phyloP scores from a whole-genome alignment of 2,329 filamentous ascomycete species.

The Talaromyces sp. region DNA sequence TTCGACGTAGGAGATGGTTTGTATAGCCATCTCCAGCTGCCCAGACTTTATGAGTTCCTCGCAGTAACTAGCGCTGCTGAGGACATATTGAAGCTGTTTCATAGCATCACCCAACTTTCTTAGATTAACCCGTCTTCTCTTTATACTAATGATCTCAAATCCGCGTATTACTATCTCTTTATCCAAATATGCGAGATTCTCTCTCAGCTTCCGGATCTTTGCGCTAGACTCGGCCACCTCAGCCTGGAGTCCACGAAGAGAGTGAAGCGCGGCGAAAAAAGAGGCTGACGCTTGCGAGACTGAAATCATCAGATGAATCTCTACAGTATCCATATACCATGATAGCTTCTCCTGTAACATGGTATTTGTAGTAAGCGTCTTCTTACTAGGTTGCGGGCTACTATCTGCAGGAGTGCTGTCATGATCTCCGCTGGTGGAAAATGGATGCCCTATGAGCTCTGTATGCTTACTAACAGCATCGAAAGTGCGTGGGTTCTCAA shows the following conservation, averaged over 20 bases:
- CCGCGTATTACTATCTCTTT: constrained; percentile 81
- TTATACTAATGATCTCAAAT: constrained; percentile 77
- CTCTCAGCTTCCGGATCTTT: constrained; percentile 74
- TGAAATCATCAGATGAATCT: constrained; percentile 91
- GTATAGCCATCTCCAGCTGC: constrained; percentile 25
- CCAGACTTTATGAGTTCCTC: constrained; percentile 65
- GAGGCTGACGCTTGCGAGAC: constrained; percentile 94
- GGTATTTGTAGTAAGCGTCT: constrained; percentile 88
- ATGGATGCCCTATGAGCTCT: constrained; percentile 74
- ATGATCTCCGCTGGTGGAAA: constrained; percentile 47
- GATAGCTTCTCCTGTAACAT: constrained; percentile 97
- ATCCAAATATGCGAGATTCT: constrained; percentile 76
- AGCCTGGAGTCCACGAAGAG: constrained; percentile 81
- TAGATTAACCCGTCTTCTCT: constrained; percentile 77
- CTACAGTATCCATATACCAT: constrained; percentile 99
- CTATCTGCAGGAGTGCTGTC: constrained; percentile 58
- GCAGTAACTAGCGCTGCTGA: constrained; percentile 8
- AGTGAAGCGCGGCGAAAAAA: constrained; percentile 91
- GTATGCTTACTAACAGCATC: constrained; percentile 89
- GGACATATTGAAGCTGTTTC: constrained; percentile 62
- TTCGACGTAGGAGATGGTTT: constrained; percentile 19
- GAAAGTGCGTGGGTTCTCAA: constrained; percentile 94
- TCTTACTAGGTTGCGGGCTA: constrained; percentile 57
- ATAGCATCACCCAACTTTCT: constrained; percentile 77
- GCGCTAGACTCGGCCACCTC: constrained; percentile 88